A percentile compares a stretch with the other conserved stretches of the same genome.
Evolutionary conservation across 2,329 filamentous ascomycete genomes (phyloP).

Genomic region (Samsoniella hepiali): DNA sequence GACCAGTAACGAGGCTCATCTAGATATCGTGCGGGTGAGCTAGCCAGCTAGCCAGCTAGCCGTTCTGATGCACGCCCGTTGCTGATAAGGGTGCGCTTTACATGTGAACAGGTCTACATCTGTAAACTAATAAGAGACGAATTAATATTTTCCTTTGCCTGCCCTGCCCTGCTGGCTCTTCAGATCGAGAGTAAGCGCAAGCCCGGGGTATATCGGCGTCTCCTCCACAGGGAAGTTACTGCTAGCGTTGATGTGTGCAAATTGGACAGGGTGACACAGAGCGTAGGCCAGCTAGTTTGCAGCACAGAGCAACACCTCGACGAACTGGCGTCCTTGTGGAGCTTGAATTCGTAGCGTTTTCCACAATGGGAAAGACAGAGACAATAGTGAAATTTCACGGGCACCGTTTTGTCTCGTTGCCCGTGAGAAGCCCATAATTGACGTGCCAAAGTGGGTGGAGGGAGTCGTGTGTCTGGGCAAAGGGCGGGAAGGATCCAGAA

Average conservation of each 20-base stretch:
- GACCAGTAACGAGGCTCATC: not conserved
- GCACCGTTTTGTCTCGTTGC: not conserved
- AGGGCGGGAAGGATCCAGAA: not conserved
- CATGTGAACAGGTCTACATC: too few species aligned
- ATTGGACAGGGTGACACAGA: not conserved
- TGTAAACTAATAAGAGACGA: not conserved
- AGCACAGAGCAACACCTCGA: not conserved
- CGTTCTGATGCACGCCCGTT: not conserved
- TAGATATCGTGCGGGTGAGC: not conserved
- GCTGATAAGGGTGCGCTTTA: not conserved
- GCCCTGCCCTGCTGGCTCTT: not conserved
- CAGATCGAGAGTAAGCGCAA: not conserved
- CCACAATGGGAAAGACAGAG: not conserved
- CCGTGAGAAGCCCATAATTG: slow-evolving; percentile 8
- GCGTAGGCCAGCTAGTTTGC: not conserved
- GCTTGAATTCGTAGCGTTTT: not conserved
- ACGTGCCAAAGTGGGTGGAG: not conserved
- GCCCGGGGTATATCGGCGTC: not conserved
- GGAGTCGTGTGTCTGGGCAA: not conserved
- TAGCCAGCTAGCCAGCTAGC: not conserved
- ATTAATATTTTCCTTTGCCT: not conserved
- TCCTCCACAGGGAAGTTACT: not conserved
- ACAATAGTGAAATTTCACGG: not conserved
- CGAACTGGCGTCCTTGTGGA: too few species aligned
- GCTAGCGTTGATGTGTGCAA: not conserved